phyloP scores from a whole-genome alignment of 176 grass and related monocot genomes.

The Oryza glumipatula region DNA sequence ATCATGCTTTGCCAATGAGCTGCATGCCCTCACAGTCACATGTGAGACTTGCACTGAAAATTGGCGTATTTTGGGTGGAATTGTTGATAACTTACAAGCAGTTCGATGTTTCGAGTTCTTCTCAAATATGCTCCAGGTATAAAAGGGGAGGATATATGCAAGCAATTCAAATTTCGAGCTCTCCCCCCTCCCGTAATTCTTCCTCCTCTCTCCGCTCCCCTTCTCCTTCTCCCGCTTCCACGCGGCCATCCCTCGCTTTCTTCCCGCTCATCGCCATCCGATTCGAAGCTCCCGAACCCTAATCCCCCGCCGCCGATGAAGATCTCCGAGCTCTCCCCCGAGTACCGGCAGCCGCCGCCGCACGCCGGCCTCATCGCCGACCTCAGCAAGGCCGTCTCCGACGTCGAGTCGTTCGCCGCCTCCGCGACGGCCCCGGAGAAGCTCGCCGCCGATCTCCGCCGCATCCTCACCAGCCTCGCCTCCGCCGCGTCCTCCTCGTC shows the following conservation, averaged over 20 bases:
- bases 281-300: constrained; percentile 28
- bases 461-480: constrained; percentile 54
- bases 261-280: constrained; percentile 40
- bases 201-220: background rate
- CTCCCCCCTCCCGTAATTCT: constrained; percentile 20
- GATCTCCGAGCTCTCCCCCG: constrained; percentile 98
- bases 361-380: constrained; percentile 58
- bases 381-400: constrained; percentile 57
- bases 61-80: background rate
- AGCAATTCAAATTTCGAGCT: constrained; percentile 30
- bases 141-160: background rate
- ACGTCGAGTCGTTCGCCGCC: constrained; percentile 54
- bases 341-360: constrained; percentile 52
- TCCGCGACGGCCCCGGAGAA: constrained; percentile 51
- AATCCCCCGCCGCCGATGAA: constrained; percentile 53
- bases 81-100: background rate
- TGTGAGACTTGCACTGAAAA: background rate
- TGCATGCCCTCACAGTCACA: background rate
- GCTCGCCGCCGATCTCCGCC: constrained; percentile 54
- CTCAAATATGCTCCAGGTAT: background rate
- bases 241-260: background rate
- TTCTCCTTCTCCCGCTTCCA: background rate
- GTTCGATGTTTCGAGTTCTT: background rate
- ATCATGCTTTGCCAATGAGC: background rate
- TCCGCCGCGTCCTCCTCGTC: constrained; percentile 37